These are phyloP conservation scores for Ustilago sp. DNA, from an alignment of 1,284 basidiomycete species.

Conservation along the genomic window DNA sequence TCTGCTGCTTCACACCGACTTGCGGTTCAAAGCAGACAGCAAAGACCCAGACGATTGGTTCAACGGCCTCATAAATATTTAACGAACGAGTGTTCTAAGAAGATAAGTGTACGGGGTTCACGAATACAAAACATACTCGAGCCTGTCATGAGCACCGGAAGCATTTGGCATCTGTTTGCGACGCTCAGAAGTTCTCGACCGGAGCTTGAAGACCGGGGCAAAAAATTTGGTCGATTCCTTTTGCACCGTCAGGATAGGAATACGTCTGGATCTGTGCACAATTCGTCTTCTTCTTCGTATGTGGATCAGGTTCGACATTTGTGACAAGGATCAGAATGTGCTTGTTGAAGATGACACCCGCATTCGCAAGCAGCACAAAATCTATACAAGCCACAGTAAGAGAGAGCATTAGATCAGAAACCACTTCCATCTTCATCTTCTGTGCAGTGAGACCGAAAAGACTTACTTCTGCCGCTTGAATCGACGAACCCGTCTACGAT, in stretches of 20 bases:
- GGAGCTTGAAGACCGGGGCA: background rate
- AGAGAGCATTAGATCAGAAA: background rate
- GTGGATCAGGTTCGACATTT: background rate
- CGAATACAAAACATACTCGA: too few relatives aligned
- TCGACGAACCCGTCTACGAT: background rate
- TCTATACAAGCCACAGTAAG: background rate
- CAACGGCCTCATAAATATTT: too few relatives aligned
- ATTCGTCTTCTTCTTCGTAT: background rate
- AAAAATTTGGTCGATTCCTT: background rate
- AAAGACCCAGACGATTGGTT: too few relatives aligned
- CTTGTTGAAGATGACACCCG: background rate
- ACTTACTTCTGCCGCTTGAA: constrained; percentile 5
- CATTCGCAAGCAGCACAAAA: background rate
- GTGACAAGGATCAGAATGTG: background rate
- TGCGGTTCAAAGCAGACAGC: too few relatives aligned
- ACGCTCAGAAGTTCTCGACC: background rate
- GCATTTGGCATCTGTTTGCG: background rate
- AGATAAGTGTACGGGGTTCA: too few relatives aligned
- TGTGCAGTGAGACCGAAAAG: background rate
- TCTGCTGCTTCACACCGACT: too few relatives aligned
- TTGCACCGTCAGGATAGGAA: background rate
- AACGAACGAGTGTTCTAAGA: too few relatives aligned
- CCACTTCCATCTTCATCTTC: background rate
- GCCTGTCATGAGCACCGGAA: too few relatives aligned
- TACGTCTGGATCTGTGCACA: background rate